These are phyloP conservation scores for Neonectria hederae DNA, from an alignment of 2,329 filamentous ascomycete species.

Conservation along the genomic window DNA sequence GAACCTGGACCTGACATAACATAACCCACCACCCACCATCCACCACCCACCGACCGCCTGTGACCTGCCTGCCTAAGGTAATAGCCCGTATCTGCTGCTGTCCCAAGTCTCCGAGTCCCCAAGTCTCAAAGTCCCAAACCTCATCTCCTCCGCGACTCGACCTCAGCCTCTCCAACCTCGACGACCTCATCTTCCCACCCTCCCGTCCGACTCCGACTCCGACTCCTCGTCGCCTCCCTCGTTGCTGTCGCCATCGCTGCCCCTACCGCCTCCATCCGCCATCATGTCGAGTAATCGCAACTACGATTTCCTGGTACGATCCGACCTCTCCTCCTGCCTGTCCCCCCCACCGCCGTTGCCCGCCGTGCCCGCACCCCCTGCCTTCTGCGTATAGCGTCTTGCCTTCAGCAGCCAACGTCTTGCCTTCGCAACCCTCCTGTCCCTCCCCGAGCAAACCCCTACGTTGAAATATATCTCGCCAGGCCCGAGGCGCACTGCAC, in stretches of 20 bases:
- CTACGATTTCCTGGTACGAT: conserved; percentile 95
- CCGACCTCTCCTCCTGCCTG: conserved; percentile 28
- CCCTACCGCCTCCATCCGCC: conserved; percentile 39
- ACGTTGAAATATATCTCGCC: not conserved
- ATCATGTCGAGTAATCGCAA: conserved; percentile 97
- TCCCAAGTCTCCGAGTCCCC: conserved; percentile 5
- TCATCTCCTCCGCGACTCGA: conserved; percentile 17
- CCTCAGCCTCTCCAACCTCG: conserved; percentile 2
- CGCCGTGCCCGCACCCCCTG: conserved; percentile 31
- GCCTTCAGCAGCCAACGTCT: not conserved
- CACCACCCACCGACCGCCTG: conserved; percentile 1
- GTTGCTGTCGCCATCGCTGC: conserved; percentile 19
- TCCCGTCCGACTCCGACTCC: conserved; percentile 18
- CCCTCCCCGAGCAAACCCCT: not conserved
- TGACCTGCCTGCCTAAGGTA: not conserved
- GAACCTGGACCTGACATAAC: conserved; percentile 7
- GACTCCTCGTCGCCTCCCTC: conserved; percentile 24
- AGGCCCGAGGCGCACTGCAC: conserved; percentile 2
- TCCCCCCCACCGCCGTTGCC: conserved; percentile 28
- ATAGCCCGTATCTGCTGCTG: not conserved
- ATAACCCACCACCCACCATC: not conserved
- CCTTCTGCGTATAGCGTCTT: conserved; percentile 12
- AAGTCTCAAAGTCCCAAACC: conserved; percentile 9
- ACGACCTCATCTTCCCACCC: conserved; percentile 18
- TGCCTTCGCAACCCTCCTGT: conserved; percentile 7